These are phyloP conservation scores for Inonotus hispidus DNA, from an alignment of 1,284 basidiomycete genomes.

Conservation along the genomic window DNA sequence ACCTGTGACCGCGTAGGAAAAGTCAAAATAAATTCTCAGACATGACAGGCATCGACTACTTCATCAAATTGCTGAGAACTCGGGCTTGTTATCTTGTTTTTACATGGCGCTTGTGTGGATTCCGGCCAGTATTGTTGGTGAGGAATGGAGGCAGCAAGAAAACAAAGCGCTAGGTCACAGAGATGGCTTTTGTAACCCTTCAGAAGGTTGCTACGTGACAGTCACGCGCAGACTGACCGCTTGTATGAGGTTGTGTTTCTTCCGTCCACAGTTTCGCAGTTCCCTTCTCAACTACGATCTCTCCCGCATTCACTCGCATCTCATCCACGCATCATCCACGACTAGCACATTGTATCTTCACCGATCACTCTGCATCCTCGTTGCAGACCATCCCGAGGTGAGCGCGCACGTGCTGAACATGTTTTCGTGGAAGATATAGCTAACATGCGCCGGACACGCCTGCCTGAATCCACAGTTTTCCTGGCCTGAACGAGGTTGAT, in stretches of 20 bases:
- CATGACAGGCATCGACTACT: background rate
- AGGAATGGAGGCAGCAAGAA: background rate
- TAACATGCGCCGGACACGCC: conserved; percentile 16
- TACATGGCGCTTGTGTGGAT: background rate
- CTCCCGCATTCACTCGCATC: background rate
- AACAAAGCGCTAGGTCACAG: background rate
- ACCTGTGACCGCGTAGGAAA: background rate
- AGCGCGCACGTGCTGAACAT: conserved; percentile 13
- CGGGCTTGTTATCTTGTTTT: background rate
- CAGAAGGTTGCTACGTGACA: conserved; percentile 1
- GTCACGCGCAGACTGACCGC: background rate
- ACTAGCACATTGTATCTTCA: background rate
- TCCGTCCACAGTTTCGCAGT: background rate
- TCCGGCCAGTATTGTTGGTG: background rate
- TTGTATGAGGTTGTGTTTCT: background rate
- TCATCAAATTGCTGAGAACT: background rate
- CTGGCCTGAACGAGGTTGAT: conserved; percentile 40
- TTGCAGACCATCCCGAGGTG: conserved; percentile 5
- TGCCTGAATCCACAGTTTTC: conserved; percentile 3
- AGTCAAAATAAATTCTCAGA: background rate
- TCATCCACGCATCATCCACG: background rate
- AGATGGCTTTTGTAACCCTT: background rate
- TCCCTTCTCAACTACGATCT: background rate
- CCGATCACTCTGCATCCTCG: conserved; percentile 1
- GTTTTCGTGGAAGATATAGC: conserved; percentile 3